Percentiles rank a stretch among this genome's conserved stretches.
These are phyloP conservation scores for Phoma herbarum DNA, from an alignment of 2,329 filamentous ascomycete genomes.

Conservation along the genomic window DNA sequence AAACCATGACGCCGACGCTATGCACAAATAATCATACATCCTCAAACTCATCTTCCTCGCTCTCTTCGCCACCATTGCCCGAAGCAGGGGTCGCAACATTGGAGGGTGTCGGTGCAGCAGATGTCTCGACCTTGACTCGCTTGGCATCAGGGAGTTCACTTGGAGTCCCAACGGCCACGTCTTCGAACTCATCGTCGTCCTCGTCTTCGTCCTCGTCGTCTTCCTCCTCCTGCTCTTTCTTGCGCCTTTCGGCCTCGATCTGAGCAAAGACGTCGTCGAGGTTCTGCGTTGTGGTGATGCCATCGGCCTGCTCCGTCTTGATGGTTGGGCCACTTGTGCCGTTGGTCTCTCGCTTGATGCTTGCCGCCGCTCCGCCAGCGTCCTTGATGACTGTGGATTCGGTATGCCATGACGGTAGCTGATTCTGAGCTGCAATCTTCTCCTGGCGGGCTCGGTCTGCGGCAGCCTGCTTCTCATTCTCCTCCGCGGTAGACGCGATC, in stretches of 20 bases:
- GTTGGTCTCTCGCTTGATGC: constrained; percentile 52
- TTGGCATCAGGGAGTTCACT: constrained; percentile 59
- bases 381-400: constrained; percentile 68
- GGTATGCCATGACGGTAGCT: constrained; percentile 75
- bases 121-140: constrained; percentile 67
- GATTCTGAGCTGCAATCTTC: constrained; percentile 72
- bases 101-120: constrained; percentile 46
- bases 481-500: constrained; percentile 72
- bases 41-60: constrained; percentile 58
- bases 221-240: constrained; percentile 51
- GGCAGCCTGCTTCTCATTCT: constrained; percentile 71
- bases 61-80: constrained; percentile 57
- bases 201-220: constrained; percentile 56
- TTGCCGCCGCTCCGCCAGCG: constrained; percentile 48
- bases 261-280: constrained; percentile 74
- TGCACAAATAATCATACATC: constrained; percentile 50
- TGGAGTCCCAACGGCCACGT: constrained; percentile 45
- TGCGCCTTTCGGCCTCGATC: constrained; percentile 67
- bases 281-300: constrained; percentile 61
- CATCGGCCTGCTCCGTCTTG: constrained; percentile 57
- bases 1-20: constrained; percentile 41
- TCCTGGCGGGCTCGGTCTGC: constrained; percentile 72
- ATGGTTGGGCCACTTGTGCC: constrained; percentile 46
- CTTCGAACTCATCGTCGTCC: constrained; percentile 57
- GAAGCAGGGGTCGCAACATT: constrained; percentile 49